Percentiles rank a stretch among this genome's conserved stretches.
Conservation (phyloP, 306 rosid genomes). For the barrel medic (Medicago truncatula) region DNA sequence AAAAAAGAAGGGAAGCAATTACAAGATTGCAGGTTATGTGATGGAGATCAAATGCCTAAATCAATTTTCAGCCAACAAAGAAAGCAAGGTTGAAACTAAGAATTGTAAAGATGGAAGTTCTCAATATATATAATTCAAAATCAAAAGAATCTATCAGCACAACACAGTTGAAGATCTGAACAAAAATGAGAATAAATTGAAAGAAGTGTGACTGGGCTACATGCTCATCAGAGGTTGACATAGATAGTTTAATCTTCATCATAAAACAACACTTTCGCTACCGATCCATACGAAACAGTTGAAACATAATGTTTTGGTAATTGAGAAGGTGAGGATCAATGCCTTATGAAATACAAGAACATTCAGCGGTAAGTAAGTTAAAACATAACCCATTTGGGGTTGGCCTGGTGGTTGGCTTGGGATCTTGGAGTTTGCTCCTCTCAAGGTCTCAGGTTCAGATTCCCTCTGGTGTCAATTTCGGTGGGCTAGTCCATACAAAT, state of each 20-base stretch:
- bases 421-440: too few species aligned
- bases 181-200: background rate
- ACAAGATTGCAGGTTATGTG: constrained; percentile 12
- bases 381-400: too few species aligned
- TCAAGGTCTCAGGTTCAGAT: too few species aligned
- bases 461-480: too few species aligned
- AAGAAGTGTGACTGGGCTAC: background rate
- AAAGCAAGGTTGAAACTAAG: constrained; percentile 17
- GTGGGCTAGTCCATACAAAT: too few species aligned
- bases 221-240: too few species aligned
- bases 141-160: constrained; percentile 7
- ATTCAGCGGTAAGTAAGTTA: too few species aligned
- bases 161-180: background rate
- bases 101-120: background rate
- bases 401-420: too few species aligned
- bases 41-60: background rate
- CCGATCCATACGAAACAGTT: background rate
- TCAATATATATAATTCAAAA: constrained; percentile 11
- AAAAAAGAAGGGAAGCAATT: constrained; percentile 15
- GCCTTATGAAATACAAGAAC: too few species aligned
- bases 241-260: background rate
- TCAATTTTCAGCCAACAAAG: constrained; percentile 19
- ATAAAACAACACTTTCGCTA: background rate
- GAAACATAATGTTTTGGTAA: too few species aligned
- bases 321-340: too few species aligned